Evolutionary conservation across 2,329 filamentous ascomycete species (phyloP), one percentile per base, ranked within the genome.

Genomic region (Talaromyces sp.): DNA sequence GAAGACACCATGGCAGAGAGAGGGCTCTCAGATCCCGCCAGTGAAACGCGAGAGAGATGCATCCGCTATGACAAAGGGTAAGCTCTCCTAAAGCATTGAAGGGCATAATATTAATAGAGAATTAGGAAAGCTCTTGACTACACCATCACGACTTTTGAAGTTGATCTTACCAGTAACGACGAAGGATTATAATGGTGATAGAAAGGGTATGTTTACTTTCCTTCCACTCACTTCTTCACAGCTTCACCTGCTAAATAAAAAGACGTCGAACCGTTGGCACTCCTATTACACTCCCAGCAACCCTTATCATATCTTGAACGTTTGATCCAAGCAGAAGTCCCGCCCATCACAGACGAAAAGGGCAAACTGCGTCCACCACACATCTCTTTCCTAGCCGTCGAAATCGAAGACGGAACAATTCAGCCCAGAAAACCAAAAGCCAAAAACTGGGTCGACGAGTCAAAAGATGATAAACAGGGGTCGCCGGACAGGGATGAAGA

Each of bases 301-400:
- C 93, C 93, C 0, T 83, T 97, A 3, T 96, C 92, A 9, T 96
- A 97, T 75, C 87, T 97, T 48, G 92, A 96, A 75, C 87, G 92
- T 9, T 81, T 97, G 3, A 93, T 97, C 56, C 93, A 97, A 73
- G 90, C 92, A 62, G 93, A 97, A 76, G 82, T 97, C 0, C 91
- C 92, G 0, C 86, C 87, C 0, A 82, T 94, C 14, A 81, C 84
- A 41, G 82, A 80, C 0, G 84, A 85, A 64, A 77, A 87, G 57
- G 86, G 89, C 9, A 85, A 87, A 7, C 87, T 92, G 68, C 88
- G 89, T 67, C 84, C 91, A 1, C 92, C 92, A 0, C 85, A 83
- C 41, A 85, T 97, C 1, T 87, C 88, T 43, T 97, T 97, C 73
- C 85, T 91, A 35, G 93, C 93, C 11, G 88, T 94, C 70, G 90